Conservation (phyloP, 352 stramenopile genomes). For the Thalassiosira livingstoniorum region DNA sequence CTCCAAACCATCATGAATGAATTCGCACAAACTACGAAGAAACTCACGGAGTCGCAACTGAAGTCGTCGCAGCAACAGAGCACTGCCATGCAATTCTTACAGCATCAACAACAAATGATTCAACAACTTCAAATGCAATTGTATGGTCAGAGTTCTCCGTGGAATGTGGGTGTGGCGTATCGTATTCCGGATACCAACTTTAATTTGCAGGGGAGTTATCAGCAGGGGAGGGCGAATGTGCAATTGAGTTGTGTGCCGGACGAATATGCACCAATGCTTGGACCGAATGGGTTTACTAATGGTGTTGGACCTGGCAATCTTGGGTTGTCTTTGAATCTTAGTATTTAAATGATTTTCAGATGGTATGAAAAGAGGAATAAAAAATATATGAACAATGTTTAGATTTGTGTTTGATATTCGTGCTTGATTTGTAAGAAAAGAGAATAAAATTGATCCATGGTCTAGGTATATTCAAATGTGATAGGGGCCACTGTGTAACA, state of each 20-base stretch:
- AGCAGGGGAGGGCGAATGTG: constrained; percentile 83
- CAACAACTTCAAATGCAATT: constrained; percentile 86
- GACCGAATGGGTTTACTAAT: constrained; percentile 88
- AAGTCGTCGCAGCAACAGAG: constrained; percentile 84
- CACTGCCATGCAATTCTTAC: constrained; percentile 88
- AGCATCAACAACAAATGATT: constrained; percentile 89
- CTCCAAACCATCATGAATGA: constrained; percentile 86
- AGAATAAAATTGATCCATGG: too few species aligned
- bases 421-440: too few species aligned
- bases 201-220: constrained; percentile 87
- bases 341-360: constrained; percentile 81
- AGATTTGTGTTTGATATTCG: too few species aligned
- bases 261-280: constrained; percentile 88
- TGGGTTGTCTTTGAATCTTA: constrained; percentile 88
- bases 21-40: constrained; percentile 84
- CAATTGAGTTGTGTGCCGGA: constrained; percentile 88
- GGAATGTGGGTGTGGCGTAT: constrained; percentile 87
- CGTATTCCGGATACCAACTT: constrained; percentile 88
- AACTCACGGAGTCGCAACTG: constrained; percentile 81
- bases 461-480: too few species aligned
- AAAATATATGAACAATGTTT: too few species aligned
- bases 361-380: too few species aligned
- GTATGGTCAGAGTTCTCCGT: constrained; percentile 85
- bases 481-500: too few species aligned
- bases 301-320: constrained; percentile 89